phyloP scores from a whole-genome alignment of 345 rosid genomes.

The Brassica cretica region DNA sequence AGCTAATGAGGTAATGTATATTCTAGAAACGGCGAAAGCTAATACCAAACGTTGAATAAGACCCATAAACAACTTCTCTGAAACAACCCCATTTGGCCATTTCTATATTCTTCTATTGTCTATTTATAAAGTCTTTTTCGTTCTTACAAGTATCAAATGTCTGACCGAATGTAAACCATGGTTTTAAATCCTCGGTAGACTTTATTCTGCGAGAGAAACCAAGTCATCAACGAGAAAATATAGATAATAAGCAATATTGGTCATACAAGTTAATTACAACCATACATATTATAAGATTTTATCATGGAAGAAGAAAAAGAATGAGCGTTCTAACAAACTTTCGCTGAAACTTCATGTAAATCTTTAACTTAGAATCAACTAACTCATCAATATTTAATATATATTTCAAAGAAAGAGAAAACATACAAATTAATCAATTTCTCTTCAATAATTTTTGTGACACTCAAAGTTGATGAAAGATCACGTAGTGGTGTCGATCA shows the following conservation, averaged over 20 bases:
- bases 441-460: background rate
- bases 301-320: slow-evolving; percentile 18
- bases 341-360: slow-evolving; percentile 31
- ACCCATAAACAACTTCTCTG: background rate
- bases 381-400: background rate
- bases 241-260: background rate
- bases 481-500: slow-evolving; percentile 32
- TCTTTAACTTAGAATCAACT: background rate
- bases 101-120: background rate
- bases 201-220: slow-evolving; percentile 4
- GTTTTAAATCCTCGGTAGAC: background rate
- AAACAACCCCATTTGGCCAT: background rate
- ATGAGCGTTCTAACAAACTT: slow-evolving; percentile 13
- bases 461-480: slow-evolving; percentile 30
- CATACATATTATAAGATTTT: background rate
- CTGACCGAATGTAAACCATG: background rate
- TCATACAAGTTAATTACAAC: slow-evolving; percentile 3
- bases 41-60: background rate
- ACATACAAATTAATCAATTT: slow-evolving; percentile 2
- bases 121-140: background rate
- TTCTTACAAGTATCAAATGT: background rate
- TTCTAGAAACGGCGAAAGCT: background rate
- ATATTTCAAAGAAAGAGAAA: background rate
- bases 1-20: background rate
- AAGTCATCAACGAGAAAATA: background rate